Conservation (phyloP, 2,329 filamentous ascomycete genomes). For the Microdochium paspali region DNA sequence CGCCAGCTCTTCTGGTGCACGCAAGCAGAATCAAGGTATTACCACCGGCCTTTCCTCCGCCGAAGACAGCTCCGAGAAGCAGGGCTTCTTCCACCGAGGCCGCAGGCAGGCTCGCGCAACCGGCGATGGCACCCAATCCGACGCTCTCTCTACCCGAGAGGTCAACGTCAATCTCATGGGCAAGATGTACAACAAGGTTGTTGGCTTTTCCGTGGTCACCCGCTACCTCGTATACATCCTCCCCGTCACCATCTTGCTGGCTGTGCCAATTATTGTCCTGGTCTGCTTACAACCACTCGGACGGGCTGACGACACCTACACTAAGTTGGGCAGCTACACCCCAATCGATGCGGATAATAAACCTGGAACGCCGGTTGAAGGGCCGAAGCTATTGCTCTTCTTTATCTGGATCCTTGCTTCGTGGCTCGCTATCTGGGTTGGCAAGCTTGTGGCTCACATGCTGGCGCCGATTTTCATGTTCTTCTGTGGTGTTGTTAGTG, state of each 20-base stretch:
- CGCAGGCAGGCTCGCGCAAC: constrained; percentile 37
- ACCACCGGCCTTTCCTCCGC: constrained; percentile 20
- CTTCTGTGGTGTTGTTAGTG: constrained; percentile 58
- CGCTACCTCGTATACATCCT: constrained; percentile 61
- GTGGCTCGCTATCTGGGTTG: constrained; percentile 59
- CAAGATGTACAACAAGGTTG: constrained; percentile 53
- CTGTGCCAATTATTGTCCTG: constrained; percentile 51
- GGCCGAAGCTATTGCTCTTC: constrained; percentile 47
- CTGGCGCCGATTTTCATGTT: constrained; percentile 58
- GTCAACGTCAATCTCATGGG: constrained; percentile 56
- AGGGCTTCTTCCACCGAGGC: constrained; percentile 32
- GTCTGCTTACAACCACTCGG: constrained; percentile 14
- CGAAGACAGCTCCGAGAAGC: constrained; percentile 34
- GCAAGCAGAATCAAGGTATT: constrained; percentile 32
- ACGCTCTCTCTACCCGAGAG: constrained; percentile 38
- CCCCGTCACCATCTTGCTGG: constrained; percentile 52
- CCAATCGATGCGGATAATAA: constrained; percentile 23
- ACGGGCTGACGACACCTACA: not conserved
- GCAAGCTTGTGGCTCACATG: constrained; percentile 53
- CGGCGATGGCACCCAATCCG: constrained; percentile 27
- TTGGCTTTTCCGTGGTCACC: constrained; percentile 53
- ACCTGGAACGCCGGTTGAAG: constrained; percentile 15
- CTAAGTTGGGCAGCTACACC: constrained; percentile 24
- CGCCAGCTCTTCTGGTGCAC: constrained; percentile 42
- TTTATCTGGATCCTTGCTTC: constrained; percentile 62